Conservation (phyloP, 768 basidiomycete genomes). For the Epithele typhae region DNA sequence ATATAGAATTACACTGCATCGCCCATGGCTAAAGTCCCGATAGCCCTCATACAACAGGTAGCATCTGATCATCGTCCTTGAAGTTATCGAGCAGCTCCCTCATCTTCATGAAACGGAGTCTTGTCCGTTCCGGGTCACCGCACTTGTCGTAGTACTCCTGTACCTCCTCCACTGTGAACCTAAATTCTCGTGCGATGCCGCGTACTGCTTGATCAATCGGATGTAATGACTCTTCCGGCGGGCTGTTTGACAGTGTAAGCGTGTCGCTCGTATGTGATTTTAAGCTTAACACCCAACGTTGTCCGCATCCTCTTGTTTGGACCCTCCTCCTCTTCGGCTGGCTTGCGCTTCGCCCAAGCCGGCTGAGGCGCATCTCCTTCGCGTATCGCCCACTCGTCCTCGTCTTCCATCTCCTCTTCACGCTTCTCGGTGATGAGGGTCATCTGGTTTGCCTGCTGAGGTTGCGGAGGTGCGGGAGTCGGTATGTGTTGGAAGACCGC, state of each 20-base stretch:
- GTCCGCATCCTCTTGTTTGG: conserved; percentile 40
- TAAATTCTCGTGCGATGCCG: conserved; percentile 63
- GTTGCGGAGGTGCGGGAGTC: conserved; percentile 1
- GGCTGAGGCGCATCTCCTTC: conserved; percentile 60
- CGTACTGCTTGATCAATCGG: conserved; percentile 61
- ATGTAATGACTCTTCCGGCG: conserved; percentile 34
- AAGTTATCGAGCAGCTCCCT: conserved; percentile 36
- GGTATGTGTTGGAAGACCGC: conserved; percentile 14
- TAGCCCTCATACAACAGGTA: conserved; percentile 5
- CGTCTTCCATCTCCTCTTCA: conserved; percentile 66
- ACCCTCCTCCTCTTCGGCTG: conserved; percentile 33
- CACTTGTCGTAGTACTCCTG: conserved; percentile 73
- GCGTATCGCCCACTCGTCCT: conserved; percentile 67
- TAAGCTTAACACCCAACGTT: too few relatives aligned
- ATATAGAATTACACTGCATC: too few relatives aligned
- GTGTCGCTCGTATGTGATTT: too few relatives aligned
- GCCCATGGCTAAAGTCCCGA: too few relatives aligned
- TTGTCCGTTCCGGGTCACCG: conserved; percentile 66
- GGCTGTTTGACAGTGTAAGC: conserved; percentile 3
- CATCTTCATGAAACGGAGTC: conserved; percentile 63
- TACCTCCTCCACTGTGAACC: conserved; percentile 74
- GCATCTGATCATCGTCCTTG: conserved; percentile 18
- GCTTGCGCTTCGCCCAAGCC: conserved; percentile 61
- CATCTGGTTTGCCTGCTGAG: conserved; percentile 15
- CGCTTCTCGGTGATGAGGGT: conserved; percentile 35